These are phyloP conservation scores for Mortierella sp. DNA, from an alignment of 371 early-diverging fungal species.

Conservation along the genomic window DNA sequence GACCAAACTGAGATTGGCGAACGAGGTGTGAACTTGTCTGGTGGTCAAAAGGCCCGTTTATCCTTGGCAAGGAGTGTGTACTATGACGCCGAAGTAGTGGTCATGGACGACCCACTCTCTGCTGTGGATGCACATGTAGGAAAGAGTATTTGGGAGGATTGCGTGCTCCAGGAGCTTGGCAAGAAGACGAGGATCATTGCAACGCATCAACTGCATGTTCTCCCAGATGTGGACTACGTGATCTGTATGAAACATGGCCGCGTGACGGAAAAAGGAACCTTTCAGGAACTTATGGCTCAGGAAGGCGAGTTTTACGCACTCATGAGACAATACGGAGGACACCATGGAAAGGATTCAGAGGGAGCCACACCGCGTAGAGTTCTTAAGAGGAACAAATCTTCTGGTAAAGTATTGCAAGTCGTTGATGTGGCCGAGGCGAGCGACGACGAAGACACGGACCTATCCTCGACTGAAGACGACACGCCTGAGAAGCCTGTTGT, in stretches of 20 bases:
- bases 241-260: conserved; percentile 68
- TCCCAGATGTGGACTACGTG: conserved; percentile 62
- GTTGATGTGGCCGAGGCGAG: conserved; percentile 67
- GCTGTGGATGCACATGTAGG: conserved; percentile 79
- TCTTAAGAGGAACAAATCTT: conserved; percentile 17
- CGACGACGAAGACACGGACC: conserved; percentile 49
- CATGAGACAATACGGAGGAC: conserved; percentile 63
- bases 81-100: conserved; percentile 64
- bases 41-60: conserved; percentile 60
- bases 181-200: conserved; percentile 59
- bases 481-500: conserved; percentile 13
- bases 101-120: conserved; percentile 83
- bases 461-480: conserved; percentile 22
- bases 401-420: conserved; percentile 36
- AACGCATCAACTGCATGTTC: conserved; percentile 58
- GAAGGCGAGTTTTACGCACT: conserved; percentile 58
- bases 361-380: background rate
- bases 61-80: conserved; percentile 58
- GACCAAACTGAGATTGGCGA: conserved; percentile 88
- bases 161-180: conserved; percentile 45
- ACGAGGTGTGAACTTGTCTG: conserved; percentile 62
- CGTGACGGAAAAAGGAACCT: conserved; percentile 64
- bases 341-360: conserved; percentile 7
- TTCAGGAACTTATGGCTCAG: conserved; percentile 58
- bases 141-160: conserved; percentile 59